Percentiles rank a stretch among this genome's conserved stretches.
These are phyloP conservation scores for Chrysoporthe austroafricana DNA, from an alignment of 2,329 filamentous ascomycete species.

Conservation along the genomic window DNA sequence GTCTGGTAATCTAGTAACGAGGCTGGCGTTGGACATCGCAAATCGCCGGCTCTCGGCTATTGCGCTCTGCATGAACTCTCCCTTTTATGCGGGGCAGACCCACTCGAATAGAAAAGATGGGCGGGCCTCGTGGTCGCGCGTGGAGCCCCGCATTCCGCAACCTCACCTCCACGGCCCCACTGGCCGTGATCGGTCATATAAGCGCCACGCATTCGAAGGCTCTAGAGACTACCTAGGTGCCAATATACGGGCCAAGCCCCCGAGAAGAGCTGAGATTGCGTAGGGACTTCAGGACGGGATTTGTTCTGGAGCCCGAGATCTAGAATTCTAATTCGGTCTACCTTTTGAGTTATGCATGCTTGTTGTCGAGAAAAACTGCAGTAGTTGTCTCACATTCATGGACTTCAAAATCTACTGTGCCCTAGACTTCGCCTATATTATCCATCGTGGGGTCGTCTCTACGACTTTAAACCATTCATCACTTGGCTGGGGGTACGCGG, in stretches of 20 bases:
- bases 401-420: not conserved
- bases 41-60: not conserved
- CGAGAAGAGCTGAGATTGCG: not conserved
- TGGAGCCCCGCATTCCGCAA: conserved; percentile 3
- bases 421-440: not conserved
- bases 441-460: not conserved
- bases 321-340: not conserved
- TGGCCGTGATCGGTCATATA: not conserved
- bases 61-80: not conserved
- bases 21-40: not conserved
- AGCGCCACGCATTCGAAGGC: not conserved
- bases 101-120: not conserved
- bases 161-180: not conserved
- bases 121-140: not conserved
- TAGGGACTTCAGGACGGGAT: not conserved
- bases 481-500: not conserved
- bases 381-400: not conserved
- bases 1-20: not conserved
- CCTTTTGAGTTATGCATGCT: not conserved
- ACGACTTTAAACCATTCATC: not conserved
- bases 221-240: not conserved
- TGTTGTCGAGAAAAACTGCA: not conserved
- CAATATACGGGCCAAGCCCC: not conserved
- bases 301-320: not conserved
- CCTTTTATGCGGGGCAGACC: not conserved